Percentiles rank a stretch among this genome's conserved stretches.
Evolutionary conservation across 257 asterid genomes (phyloP).

Genomic region (Petrea volubilis): DNA sequence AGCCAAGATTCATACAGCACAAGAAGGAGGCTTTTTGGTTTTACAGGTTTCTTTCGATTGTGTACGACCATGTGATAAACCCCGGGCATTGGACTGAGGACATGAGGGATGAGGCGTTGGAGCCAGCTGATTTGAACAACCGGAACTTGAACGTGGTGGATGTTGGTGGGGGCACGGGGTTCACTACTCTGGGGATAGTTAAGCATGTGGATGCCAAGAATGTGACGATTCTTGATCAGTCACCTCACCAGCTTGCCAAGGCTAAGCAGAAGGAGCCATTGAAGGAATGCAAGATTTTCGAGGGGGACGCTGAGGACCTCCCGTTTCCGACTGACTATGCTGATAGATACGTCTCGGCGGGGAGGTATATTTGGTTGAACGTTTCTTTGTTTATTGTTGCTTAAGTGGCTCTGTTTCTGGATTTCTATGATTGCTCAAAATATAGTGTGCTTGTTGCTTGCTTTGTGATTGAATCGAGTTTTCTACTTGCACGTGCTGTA

Average conservation of each 20-base stretch:
- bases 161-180: slow-evolving; percentile 98
- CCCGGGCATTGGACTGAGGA: slow-evolving; percentile 99
- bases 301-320: slow-evolving; percentile 98
- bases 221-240: slow-evolving; percentile 96
- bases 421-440: neutral
- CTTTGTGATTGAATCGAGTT: slow-evolving; percentile 8
- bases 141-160: slow-evolving; percentile 74
- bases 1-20: slow-evolving; percentile 93
- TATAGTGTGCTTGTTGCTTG: slow-evolving; percentile 9
- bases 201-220: slow-evolving; percentile 89
- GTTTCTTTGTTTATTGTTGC: slow-evolving; percentile 2
- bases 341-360: slow-evolving; percentile 91
- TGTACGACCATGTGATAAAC: slow-evolving; percentile 89
- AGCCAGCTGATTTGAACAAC: slow-evolving; percentile 73
- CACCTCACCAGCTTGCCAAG: slow-evolving; percentile 96
- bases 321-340: slow-evolving; percentile 76
- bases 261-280: slow-evolving; percentile 88
- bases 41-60: slow-evolving; percentile 81
- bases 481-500: neutral
- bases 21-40: slow-evolving; percentile 98
- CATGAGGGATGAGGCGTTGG: slow-evolving; percentile 95
- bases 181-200: slow-evolving; percentile 88
- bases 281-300: slow-evolving; percentile 82
- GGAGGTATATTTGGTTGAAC: slow-evolving; percentile 56
- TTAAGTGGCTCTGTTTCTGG: neutral